Evolutionary conservation across 1,284 basidiomycete genomes (phyloP).

Genomic region (Butyriboletus appendiculatus): DNA sequence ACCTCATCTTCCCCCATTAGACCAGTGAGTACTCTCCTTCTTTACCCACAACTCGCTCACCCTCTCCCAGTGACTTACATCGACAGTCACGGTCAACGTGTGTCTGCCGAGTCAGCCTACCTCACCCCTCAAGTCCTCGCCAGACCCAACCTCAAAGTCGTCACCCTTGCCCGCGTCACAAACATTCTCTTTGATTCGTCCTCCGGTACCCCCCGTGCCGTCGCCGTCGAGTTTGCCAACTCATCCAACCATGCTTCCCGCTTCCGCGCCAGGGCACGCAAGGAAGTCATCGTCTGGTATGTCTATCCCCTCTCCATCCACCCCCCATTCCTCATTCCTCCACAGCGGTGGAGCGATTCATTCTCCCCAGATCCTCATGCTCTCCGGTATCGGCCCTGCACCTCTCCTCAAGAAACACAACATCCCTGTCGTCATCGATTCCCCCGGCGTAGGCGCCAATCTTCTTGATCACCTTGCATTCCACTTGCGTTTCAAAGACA

Average conservation of each 20-base stretch:
- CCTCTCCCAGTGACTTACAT: slow-evolving; percentile 60
- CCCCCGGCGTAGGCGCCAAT: slow-evolving; percentile 60
- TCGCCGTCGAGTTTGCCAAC: slow-evolving; percentile 59
- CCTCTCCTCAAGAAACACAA: slow-evolving; percentile 48
- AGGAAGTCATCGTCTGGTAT: slow-evolving; percentile 66
- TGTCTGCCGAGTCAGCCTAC: slow-evolving; percentile 64
- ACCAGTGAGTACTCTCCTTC: slow-evolving; percentile 35
- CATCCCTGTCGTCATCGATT: slow-evolving; percentile 54
- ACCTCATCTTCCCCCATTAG: slow-evolving; percentile 21
- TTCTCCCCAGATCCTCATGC: slow-evolving; percentile 68
- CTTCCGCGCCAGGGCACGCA: slow-evolving; percentile 49
- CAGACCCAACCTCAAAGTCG: slow-evolving; percentile 62
- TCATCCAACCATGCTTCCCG: slow-evolving; percentile 17
- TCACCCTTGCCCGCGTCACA: slow-evolving; percentile 53
- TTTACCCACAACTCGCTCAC: background rate
- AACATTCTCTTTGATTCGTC: slow-evolving; percentile 58
- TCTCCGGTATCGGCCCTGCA: slow-evolving; percentile 67
- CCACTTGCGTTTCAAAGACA: slow-evolving; percentile 52
- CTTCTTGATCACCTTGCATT: slow-evolving; percentile 60
- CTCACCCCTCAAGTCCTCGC: slow-evolving; percentile 60
- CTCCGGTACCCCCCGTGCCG: slow-evolving; percentile 45
- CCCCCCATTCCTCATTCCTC: background rate
- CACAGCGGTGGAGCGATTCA: slow-evolving; percentile 63
- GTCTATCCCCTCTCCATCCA: background rate
- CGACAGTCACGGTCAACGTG: slow-evolving; percentile 48